These are phyloP conservation scores for Orobanche coerulescens DNA, from an alignment of 257 asterid species.

Conservation along the genomic window DNA sequence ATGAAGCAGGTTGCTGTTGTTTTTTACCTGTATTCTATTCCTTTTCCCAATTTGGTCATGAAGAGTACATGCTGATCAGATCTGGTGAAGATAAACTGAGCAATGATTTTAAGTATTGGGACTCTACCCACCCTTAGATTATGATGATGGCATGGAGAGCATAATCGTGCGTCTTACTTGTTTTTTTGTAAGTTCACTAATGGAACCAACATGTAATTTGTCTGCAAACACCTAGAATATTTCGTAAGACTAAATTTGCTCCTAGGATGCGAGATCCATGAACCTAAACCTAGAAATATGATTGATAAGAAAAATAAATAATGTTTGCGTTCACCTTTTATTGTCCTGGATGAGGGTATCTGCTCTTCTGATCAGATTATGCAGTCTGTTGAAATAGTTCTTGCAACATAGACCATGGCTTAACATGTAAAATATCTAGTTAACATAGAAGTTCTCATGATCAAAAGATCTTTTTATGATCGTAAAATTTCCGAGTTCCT, in stretches of 20 bases:
- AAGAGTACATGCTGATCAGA: background rate
- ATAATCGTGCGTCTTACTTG: no score
- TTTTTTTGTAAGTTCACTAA: background rate
- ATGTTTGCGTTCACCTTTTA: background rate
- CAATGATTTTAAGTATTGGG: background rate
- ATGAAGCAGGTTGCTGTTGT: constrained; percentile 74
- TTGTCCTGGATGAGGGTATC: constrained; percentile 5
- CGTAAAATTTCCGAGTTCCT: background rate
- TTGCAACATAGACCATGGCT: background rate
- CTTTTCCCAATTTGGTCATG: constrained; percentile 12
- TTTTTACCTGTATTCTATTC: constrained; percentile 6
- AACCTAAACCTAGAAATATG: background rate
- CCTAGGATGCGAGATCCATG: background rate
- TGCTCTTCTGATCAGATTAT: constrained; percentile 6
- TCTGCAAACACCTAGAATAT: background rate
- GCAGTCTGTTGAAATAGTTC: background rate
- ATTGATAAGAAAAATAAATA: background rate
- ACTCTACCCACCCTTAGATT: constrained; percentile 6
- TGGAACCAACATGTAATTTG: background rate
- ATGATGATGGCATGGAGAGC: background rate
- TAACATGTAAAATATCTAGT: background rate
- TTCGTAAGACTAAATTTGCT: background rate
- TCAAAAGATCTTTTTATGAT: background rate
- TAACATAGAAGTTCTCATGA: background rate
- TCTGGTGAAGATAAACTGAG: background rate